phyloP scores from a whole-genome alignment of 1,284 basidiomycete genomes.

The Rhizopogon parksii region DNA sequence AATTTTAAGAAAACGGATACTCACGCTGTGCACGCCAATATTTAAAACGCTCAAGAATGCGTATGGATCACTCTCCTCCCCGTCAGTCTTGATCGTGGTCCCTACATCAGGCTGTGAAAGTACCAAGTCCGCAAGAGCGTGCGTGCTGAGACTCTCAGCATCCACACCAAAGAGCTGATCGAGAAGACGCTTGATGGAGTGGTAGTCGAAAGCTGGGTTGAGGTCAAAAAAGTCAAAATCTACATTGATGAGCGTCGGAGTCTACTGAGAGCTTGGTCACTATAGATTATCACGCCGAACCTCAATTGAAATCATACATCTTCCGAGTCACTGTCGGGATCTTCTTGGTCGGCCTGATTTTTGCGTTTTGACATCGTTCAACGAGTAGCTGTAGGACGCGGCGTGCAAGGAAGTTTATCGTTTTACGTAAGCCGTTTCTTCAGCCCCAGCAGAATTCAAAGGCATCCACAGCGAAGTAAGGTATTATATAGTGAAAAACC shows the following conservation, averaged over 20 bases:
- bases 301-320: slow-evolving; percentile 1
- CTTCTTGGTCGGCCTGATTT: not conserved
- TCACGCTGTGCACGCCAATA: slow-evolving; percentile 68
- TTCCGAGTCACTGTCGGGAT: not conserved
- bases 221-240: slow-evolving; percentile 92
- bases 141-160: slow-evolving; percentile 61
- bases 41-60: slow-evolving; percentile 80
- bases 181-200: slow-evolving; percentile 77
- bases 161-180: slow-evolving; percentile 80
- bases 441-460: not conserved
- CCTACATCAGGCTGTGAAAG: slow-evolving; percentile 70
- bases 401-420: not conserved
- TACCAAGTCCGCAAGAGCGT: slow-evolving; percentile 74
- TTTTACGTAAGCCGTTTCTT: not conserved
- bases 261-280: slow-evolving; percentile 9
- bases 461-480: not conserved
- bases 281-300: not conserved
- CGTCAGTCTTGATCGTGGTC: slow-evolving; percentile 90
- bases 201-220: slow-evolving; percentile 76
- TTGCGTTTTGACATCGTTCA: slow-evolving; percentile 2
- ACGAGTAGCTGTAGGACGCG: no score
- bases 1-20: slow-evolving; percentile 14
- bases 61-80: slow-evolving; percentile 82
- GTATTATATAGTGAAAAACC: not conserved
- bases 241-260: slow-evolving; percentile 55